Evolutionary conservation across 2,329 filamentous ascomycete species (phyloP), one percentile per base, ranked within the genome.

Genomic region (Fusarium xyrophilum): DNA sequence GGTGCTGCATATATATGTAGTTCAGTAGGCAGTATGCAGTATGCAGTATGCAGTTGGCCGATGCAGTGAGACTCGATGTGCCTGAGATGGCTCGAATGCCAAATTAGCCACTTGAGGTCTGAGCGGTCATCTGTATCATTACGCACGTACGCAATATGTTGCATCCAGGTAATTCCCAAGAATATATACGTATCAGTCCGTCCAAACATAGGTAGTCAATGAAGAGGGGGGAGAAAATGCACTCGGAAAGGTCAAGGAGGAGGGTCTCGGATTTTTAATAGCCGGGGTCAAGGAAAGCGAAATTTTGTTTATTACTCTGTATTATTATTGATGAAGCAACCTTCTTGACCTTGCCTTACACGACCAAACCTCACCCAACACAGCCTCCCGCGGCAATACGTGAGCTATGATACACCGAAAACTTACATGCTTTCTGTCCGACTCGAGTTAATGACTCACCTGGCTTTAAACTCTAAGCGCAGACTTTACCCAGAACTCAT

Each of bases 1-100:
- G 23, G 12, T 36, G 30, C 36, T 54, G 19, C 40, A 46, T 28
- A 15, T 53, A 53, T 44, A 19, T 46, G 27, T 14, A 46, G 43
- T 46, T 27, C 40, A 13, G 23, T 43, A 43, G 10, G 35, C 15
- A 43, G 23, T 27, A 28, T 62, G 63, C 17, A 32, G 23, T 43
- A 43, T 14, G 35, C 15, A 43, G 23, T 27, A 28, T 62, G 63
- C 17, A 32, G 46, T 62, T 51, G 56, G 43, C 42, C 33, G 50
- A 46, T 46, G 52, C 47, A 27, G 42, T 57, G 40, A 53, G 50
- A 50, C 33, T 65, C n/a, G 38, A 38, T 28, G 57, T 67, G 57
- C 53, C 57, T 67, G 46, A 53, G 30, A 57, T 48, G 30, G 17
- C 33, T 48, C 17, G 7, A 48, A 35, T 42, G 52, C 30, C 30